phyloP scores from a whole-genome alignment of 805 yeast genomes.

The Candida broadrunensis region DNA sequence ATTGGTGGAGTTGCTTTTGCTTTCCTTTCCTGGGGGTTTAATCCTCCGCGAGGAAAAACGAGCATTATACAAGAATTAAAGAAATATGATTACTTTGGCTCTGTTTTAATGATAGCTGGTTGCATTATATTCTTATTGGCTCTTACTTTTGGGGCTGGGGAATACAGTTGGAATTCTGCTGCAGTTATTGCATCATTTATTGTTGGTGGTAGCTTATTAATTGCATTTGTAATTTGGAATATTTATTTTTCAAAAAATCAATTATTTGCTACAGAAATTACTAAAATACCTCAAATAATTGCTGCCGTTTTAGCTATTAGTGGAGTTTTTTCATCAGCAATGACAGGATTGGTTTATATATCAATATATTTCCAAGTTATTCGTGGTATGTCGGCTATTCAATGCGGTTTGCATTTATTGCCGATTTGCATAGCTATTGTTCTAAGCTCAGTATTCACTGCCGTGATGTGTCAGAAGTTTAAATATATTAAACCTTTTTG shows the following conservation, averaged over 20 bases:
- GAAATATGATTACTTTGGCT: slow-evolving; percentile 50
- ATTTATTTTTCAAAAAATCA: slow-evolving; percentile 40
- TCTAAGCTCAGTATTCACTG: slow-evolving; percentile 32
- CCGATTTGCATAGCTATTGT: slow-evolving; percentile 42
- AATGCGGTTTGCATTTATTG: slow-evolving; percentile 44
- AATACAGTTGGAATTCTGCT: slow-evolving; percentile 51
- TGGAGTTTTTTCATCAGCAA: slow-evolving; percentile 33
- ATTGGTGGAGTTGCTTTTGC: slow-evolving; percentile 53
- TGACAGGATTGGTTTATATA: slow-evolving; percentile 22
- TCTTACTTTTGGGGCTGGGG: slow-evolving; percentile 53
- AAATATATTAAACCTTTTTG: slow-evolving; percentile 41
- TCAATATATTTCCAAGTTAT: slow-evolving; percentile 49
- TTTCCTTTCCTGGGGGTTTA: slow-evolving; percentile 37
- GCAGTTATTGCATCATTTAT: slow-evolving; percentile 32
- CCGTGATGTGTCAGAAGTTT: slow-evolving; percentile 34
- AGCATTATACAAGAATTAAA: slow-evolving; percentile 34
- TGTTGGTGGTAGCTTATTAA: slow-evolving; percentile 31
- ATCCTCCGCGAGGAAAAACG: slow-evolving; percentile 44
- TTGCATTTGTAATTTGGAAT: slow-evolving; percentile 42
- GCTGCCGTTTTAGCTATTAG: slow-evolving; percentile 35
- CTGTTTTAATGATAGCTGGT: slow-evolving; percentile 38
- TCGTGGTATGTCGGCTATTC: slow-evolving; percentile 36
- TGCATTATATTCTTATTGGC: slow-evolving; percentile 45
- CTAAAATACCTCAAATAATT: slow-evolving; percentile 32
- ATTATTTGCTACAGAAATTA: slow-evolving; percentile 42